Base-by-base conservation (phyloP, 2,329 filamentous ascomycete species). In the Paraphoma chrysanthemicola region DNA sequence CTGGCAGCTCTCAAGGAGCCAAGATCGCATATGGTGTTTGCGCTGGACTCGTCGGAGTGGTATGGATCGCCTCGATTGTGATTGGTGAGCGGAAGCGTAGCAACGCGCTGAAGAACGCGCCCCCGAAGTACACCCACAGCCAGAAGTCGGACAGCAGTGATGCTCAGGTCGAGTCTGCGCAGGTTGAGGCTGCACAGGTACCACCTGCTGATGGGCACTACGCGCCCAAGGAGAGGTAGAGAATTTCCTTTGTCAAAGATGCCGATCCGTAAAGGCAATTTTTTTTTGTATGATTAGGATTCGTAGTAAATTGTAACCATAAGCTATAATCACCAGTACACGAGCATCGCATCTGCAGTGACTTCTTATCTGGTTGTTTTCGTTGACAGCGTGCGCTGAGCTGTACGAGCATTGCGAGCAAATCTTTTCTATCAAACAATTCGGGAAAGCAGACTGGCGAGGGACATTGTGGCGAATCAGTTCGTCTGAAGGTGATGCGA, bases 11-110 rank as follows among this genome's bases (percentile, higher is more conserved):
- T 0, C 62, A 39, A 17, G 48, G 57, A 6, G 71, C 71, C 1
- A 70, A 69, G 48, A 82, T 85, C 58, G 82, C 77, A 0, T 86
- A 85, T 60, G 74, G 76, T 2, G 79, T 85, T 7, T 70, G 84
- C 48, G 82, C 82, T 33, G 84, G 75, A 2, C 50, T 83, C 11
- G 75, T 86, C 48, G 82, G 72, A 68, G 23, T 71, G 36, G 62
- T 43, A 0, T 75, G 70, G 72, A 67, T 73, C 18, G 71, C 61
- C n/a, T 65, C 72, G 1, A 61, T 59, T 2, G 39, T 74, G 7
- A 43, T 72, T 48, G 72, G 73, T 4, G 71, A 74, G 64, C 63
- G 54, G 33, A 63, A 59, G 51, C 73, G 67, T 52, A 63, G 33
- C 17, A 60, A 63, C 7, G 42, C 31, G 28, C 12, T 3, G 6